Evolutionary conservation across 2,329 filamentous ascomycete species (phyloP).

Genomic region (Epichloe sp.): DNA sequence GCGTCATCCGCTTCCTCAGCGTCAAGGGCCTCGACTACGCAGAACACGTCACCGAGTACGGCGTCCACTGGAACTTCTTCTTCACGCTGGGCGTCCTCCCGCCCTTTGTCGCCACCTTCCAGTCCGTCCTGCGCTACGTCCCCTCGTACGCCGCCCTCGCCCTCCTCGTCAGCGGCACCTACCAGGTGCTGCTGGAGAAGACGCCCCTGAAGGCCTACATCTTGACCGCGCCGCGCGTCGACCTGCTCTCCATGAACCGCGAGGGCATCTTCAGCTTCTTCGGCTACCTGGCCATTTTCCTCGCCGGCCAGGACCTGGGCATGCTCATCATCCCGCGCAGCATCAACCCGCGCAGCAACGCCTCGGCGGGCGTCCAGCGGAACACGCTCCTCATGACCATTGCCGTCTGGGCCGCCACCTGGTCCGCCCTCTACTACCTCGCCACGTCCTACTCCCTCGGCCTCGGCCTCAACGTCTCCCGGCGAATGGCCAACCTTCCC

Average conservation of each 20-base stretch:
- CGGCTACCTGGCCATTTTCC: constrained; percentile 89
- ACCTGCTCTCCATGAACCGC: constrained; percentile 77
- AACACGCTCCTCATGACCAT: constrained; percentile 50
- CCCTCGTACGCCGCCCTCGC: constrained; percentile 69
- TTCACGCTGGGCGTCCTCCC: constrained; percentile 85
- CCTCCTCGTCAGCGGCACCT: constrained; percentile 51
- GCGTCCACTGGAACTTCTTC: constrained; percentile 99
- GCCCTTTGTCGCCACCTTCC: constrained; percentile 75
- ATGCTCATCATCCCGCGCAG: constrained; percentile 60
- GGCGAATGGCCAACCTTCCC: constrained; percentile 81
- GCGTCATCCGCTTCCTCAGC: constrained; percentile 67
- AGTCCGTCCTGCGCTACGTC: constrained; percentile 54
- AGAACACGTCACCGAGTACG: constrained; percentile 94
- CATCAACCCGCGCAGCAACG: constrained; percentile 29
- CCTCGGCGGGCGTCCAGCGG: constrained; percentile 33
- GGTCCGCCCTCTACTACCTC: constrained; percentile 57
- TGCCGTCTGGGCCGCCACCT: constrained; percentile 49
- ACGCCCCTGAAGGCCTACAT: constrained; percentile 74
- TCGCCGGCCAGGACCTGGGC: constrained; percentile 75
- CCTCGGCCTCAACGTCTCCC: constrained; percentile 64
- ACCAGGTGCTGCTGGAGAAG: constrained; percentile 64
- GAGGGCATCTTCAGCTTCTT: constrained; percentile 93
- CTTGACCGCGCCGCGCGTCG: constrained; percentile 63
- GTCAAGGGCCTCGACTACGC: constrained; percentile 94
- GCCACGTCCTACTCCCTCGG: constrained; percentile 58